Base-by-base conservation (phyloP, 768 basidiomycete species). In the Auriculariales sp. region DNA sequence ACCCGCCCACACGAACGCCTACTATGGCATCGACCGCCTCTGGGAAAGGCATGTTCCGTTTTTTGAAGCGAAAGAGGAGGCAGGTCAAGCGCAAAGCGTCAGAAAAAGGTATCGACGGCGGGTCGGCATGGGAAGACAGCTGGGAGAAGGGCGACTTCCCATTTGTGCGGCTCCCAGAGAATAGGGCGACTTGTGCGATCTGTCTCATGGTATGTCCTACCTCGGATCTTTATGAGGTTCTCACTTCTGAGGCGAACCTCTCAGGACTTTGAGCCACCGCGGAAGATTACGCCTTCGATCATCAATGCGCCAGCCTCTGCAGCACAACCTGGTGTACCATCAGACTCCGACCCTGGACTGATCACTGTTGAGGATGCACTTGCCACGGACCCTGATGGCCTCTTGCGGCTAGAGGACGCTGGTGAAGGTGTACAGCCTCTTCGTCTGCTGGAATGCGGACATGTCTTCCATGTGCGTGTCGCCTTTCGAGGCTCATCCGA, bases 391-490 rank as follows among this genome's bases (percentile, higher is more conserved):
- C 22, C 63, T 54, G 62, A 64, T n/a, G 59, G 65, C 27, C 55
- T 69, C 6, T 63, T 80, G 51, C 74, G 68, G 53, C 68, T 88
- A 46, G 67, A 73, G 54, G 84, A 88, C 61, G 83, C 82, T 2
- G 83, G 85, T 7, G 77, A 81, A 50, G 83, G 83, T 0, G 71
- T 81, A 1, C 83, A 88, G 52, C 86, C 86, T 4, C 63, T 94
- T 55, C 69, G 90, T 58, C 62, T 88, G 32, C 63, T 92, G 47
- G 70, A 69, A 2, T 94, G 91, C 56, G 83, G 83, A 2, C 91
- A 94, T 69, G 85, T 85, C 44, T 94, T 90, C 65, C 91, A 94
- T 66, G 89, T 91, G 54, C 63, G 85, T 68, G 3, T 25, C 28
- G 19, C 46, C 28, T 11, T 50, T 49, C 9, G 9, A 50, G 46